phyloP scores from a whole-genome alignment of 306 rosid species.

The Cicer judaicum region DNA sequence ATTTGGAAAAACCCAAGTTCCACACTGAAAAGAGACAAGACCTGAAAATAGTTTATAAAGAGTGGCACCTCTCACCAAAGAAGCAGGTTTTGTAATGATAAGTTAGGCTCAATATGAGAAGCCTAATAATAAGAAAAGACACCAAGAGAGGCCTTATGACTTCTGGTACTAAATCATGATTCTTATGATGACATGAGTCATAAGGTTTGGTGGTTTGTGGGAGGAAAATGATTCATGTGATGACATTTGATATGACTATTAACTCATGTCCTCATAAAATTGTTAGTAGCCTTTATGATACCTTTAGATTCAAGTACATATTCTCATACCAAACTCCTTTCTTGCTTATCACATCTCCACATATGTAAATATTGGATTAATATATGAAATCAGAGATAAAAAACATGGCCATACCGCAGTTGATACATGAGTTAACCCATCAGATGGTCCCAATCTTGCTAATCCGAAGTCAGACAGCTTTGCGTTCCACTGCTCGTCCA shows the following conservation, averaged over 20 bases:
- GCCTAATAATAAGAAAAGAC: not conserved
- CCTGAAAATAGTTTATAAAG: too few species aligned
- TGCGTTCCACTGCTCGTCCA: conserved; percentile 96
- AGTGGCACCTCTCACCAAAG: too few species aligned
- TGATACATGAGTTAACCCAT: conserved; percentile 94
- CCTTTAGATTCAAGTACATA: conserved; percentile 6
- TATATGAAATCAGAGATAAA: conserved; percentile 34
- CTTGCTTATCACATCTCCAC: conserved; percentile 9
- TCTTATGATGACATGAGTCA: not conserved
- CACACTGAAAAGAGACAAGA: too few species aligned
- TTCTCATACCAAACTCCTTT: conserved; percentile 11
- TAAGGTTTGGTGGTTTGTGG: too few species aligned
- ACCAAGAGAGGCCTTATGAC: conserved; percentile 8
- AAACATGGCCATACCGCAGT: conserved; percentile 78
- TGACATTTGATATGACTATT: conserved; percentile 4
- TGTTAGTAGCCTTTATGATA: not conserved
- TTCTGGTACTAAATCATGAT: conserved; percentile 29
- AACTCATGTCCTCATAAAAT: not conserved
- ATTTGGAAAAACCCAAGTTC: too few species aligned
- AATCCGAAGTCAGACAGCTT: conserved; percentile 95
- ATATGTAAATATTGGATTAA: conserved; percentile 28
- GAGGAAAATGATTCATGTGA: too few species aligned
- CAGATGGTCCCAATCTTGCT: conserved; percentile 95
- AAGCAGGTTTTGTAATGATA: too few species aligned
- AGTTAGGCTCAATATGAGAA: too few species aligned